These are phyloP conservation scores for Rhodotorula paludigena DNA, from an alignment of 768 basidiomycete genomes.

Conservation along the genomic window DNA sequence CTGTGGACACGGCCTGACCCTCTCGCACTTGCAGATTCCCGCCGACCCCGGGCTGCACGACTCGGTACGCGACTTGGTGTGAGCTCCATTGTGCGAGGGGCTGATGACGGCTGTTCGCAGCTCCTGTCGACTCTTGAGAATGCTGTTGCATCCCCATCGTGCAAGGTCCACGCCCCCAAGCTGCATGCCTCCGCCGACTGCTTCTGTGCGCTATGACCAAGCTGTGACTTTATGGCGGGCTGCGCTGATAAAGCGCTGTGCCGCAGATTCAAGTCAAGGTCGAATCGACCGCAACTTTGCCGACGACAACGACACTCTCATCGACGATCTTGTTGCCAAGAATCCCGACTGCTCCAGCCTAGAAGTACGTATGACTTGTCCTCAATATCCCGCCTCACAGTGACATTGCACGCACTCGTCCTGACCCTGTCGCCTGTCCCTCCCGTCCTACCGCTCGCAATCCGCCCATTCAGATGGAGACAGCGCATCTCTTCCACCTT, in stretches of 20 bases:
- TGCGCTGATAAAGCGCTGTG: neutral
- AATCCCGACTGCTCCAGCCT: constrained; percentile 60
- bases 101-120: neutral
- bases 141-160: constrained; percentile 45
- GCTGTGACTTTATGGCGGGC: neutral
- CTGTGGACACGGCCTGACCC: neutral
- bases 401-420: too few species aligned
- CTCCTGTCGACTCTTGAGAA: neutral
- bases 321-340: constrained; percentile 56
- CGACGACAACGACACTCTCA: constrained; percentile 64
- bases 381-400: neutral
- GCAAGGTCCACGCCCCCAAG: constrained; percentile 50
- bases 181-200: constrained; percentile 80
- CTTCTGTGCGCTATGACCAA: constrained; percentile 46
- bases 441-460: neutral
- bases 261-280: constrained; percentile 73
- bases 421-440: neutral
- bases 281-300: constrained; percentile 68
- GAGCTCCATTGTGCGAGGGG: constrained; percentile 29
- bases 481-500: constrained; percentile 69
- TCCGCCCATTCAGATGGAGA: constrained; percentile 66
- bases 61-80: too few species aligned
- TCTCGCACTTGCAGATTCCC: constrained; percentile 52
- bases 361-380: constrained; percentile 54
- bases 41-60: constrained; percentile 59